A percentile compares a stretch with the other conserved stretches of the same genome.
These are phyloP conservation scores for Talaromyces albobiverticillius DNA, from an alignment of 2,329 filamentous ascomycete genomes.

Conservation along the genomic window DNA sequence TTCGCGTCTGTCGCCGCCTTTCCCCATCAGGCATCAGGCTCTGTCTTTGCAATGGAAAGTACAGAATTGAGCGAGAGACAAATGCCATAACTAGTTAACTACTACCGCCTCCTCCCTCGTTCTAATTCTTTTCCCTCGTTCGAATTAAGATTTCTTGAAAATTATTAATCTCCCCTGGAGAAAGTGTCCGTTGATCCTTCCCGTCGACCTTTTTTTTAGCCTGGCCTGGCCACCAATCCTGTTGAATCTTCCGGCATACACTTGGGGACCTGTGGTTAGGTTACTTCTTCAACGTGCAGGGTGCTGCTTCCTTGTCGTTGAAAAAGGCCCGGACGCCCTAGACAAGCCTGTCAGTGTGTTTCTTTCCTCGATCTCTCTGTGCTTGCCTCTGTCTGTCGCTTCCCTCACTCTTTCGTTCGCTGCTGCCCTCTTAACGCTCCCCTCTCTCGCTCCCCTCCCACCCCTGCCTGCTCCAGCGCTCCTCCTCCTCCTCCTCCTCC, in stretches of 20 bases:
- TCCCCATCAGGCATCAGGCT: neutral
- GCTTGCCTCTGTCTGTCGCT: neutral
- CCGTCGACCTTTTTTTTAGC: neutral
- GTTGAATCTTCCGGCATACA: too few species aligned
- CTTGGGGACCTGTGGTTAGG: too few species aligned
- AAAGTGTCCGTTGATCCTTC: neutral
- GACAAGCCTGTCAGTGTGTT: slow-evolving; percentile 22
- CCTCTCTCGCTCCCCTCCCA: slow-evolving; percentile 15
- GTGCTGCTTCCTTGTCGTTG: neutral
- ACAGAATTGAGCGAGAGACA: too few species aligned
- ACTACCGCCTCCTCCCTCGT: too few species aligned
- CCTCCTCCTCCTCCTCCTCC: neutral
- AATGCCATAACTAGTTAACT: too few species aligned
- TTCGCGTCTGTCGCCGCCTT: slow-evolving; percentile 4
- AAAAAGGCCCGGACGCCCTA: slow-evolving; percentile 25
- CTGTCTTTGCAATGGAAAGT: too few species aligned
- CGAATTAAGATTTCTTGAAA: neutral
- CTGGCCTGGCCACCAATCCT: neutral
- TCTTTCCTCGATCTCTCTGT: neutral
- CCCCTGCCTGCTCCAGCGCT: neutral
- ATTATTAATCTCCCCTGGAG: neutral
- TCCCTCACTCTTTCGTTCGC: slow-evolving; percentile 16
- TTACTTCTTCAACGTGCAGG: neutral
- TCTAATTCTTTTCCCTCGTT: too few species aligned
- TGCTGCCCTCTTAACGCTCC: too few species aligned